Base-by-base conservation (phyloP, 2,329 filamentous ascomycete species). In the Cryphonectria nitschkei region DNA sequence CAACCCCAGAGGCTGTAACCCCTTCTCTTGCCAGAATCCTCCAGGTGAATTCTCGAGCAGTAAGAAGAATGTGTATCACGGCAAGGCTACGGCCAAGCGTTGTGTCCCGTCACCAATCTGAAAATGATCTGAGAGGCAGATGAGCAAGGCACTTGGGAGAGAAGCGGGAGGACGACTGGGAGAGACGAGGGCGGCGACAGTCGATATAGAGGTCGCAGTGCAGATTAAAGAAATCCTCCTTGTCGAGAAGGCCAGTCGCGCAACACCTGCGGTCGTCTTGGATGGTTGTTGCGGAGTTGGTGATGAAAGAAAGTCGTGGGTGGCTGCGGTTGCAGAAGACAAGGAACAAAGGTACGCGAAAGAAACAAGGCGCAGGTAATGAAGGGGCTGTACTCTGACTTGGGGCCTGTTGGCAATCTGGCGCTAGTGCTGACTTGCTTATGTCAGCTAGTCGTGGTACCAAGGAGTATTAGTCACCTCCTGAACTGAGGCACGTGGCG, bases 11-110 rank as follows among this genome's bases (percentile, higher is more conserved):
- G 66, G 69, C 71, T 56, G 71, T 41, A 64, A 58, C 29, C n/a
- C 72, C 70, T 73, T 71, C 67, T 67, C 68, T 70, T 72, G 72
- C 72, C 70, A 70, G 72, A 70, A 73, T 70, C 65, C 65, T 65
- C 72, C 70, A 68, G 69, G 62, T 41, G 63, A 72, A 52, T 70
- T 68, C 65, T 72, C 65, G 56, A 70, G 68, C 68, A 68, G 67
- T 43, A 63, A 50, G 50, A 69, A 69, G 66, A 58, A 58, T 63
- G 65, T 58, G 67, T 64, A 16, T 68, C 65, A 70, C 66, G 54
- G 50, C 41, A 67, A 52, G 64, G 56, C 41, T 50, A 19, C 43
- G 39, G 22, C 56, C 22, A 62, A 56, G 39, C n/a, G 43, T 32
- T 54, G n/a, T 26, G 58, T 63, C 54, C 60, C 41, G 67, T 56